Base-by-base conservation (phyloP, 106 monocot genomes). In the Dendrobium nobile region DNA sequence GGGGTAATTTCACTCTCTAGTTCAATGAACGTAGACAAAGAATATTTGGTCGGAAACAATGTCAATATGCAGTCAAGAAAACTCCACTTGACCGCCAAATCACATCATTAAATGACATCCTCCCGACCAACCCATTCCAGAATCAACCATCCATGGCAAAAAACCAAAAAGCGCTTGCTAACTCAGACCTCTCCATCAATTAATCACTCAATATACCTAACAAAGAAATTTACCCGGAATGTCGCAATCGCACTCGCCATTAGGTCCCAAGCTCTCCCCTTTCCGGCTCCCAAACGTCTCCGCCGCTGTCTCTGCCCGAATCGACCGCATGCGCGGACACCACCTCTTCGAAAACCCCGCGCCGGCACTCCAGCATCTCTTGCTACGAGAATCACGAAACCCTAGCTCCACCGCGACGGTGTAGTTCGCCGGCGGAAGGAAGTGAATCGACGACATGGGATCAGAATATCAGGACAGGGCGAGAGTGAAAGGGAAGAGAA, bases 261-360 rank as follows among this genome's bases (percentile, higher is more conserved):
- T 77, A 22, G 48, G 51, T 47, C 28, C 48, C 3, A 51, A 47
- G 13, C 1, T 5, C 22, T 31, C 77, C 54, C 77, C 54, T 26
- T 54, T 77, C 51, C 26, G 74, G 7, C 43, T 42, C 20, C 74
- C 74, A 10, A 74, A 44, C 43, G 43, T 74, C 41, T 74, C 74
- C 43, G 84, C 72, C 48, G 74, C 81, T 79, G 85, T 81, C 61
- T 78, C 85, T 54, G 77, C 77, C 19, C 80, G 85, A 27, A 92
- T 83, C 47, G 89, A 72, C 58, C 27, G 44, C 75, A 77, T 65
- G 80, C 91, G 89, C 54, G 77, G 24, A 10, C 88, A 83, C 64
- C 92, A 88, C 68, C 87, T 37, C 73, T 61, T 80, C 42, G 94
- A 85, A 31, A 22, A 67, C 40, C 11, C 77, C 33, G 79, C 24